A percentile compares a stretch with the other conserved stretches of the same genome.
Evolutionary conservation across 176 grass and related monocot genomes (phyloP).

Genomic region (Typha latifolia): DNA sequence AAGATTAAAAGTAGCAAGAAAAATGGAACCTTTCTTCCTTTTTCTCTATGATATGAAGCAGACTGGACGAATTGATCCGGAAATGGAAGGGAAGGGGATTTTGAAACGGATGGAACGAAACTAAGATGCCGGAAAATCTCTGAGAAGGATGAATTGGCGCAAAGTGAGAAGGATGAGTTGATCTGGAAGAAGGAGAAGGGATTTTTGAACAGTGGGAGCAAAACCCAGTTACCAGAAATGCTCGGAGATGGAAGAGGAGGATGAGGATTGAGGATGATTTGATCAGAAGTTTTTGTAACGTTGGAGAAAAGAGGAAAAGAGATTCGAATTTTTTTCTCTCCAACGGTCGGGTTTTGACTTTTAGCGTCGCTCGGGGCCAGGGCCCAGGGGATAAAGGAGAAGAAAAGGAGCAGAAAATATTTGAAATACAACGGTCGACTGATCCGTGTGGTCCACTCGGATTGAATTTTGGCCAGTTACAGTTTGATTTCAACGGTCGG

Average conservation of each 20-base stretch:
- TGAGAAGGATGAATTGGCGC: too few species aligned
- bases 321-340: background rate
- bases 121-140: too few species aligned
- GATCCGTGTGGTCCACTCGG: background rate
- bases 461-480: background rate
- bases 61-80: background rate
- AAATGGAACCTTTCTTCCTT: background rate
- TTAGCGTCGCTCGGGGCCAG: background rate
- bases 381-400: too few species aligned
- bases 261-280: background rate
- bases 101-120: background rate
- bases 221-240: background rate
- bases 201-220: background rate
- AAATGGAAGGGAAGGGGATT: background rate
- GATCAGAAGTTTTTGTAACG: slow-evolving; percentile 8
- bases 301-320: background rate
- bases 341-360: slow-evolving; percentile 44
- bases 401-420: background rate
- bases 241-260: background rate
- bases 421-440: slow-evolving; percentile 28
- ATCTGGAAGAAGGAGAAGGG: slow-evolving; percentile 3
- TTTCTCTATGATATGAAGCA: background rate
- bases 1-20: slow-evolving; percentile 1
- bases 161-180: background rate
- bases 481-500: slow-evolving; percentile 17